Conservation (phyloP, 2,329 filamentous ascomycete species). For the Beauveria sp. region DNA sequence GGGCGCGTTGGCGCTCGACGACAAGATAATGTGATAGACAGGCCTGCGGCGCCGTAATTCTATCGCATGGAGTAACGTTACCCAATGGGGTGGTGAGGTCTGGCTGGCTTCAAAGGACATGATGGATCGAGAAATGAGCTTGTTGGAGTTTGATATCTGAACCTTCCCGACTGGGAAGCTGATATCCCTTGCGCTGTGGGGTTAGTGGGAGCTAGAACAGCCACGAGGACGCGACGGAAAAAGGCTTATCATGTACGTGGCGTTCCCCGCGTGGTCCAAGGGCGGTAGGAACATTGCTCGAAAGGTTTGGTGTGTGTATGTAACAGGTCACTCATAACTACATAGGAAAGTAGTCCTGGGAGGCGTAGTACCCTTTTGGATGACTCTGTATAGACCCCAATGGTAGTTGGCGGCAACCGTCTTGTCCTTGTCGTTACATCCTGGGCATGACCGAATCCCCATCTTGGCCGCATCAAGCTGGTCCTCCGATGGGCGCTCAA, state of each 20-base stretch:
- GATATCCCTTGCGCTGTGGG: background rate
- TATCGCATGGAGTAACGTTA: constrained; percentile 5
- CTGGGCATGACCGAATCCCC: background rate
- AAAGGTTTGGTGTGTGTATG: background rate
- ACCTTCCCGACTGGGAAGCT: constrained; percentile 6
- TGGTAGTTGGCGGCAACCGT: background rate
- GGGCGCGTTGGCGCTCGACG: background rate
- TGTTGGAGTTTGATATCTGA: background rate
- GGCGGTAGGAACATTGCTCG: background rate
- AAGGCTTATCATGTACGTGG: background rate
- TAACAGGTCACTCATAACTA: background rate
- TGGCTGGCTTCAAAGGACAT: background rate
- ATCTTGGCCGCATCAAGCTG: background rate
- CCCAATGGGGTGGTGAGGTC: background rate
- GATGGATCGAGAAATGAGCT: background rate
- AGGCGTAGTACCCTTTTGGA: background rate
- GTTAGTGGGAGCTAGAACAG: background rate
- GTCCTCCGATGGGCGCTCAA: background rate
- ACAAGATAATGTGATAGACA: background rate
- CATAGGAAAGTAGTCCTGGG: background rate
- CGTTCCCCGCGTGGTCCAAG: background rate
- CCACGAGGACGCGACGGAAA: background rate
- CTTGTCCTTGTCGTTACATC: background rate
- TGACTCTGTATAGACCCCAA: background rate
- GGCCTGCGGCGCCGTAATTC: background rate